Evolutionary conservation across 805 yeast species (phyloP), one percentile per base, ranked within the genome.

Genomic region (Starmerella tilneyi): DNA sequence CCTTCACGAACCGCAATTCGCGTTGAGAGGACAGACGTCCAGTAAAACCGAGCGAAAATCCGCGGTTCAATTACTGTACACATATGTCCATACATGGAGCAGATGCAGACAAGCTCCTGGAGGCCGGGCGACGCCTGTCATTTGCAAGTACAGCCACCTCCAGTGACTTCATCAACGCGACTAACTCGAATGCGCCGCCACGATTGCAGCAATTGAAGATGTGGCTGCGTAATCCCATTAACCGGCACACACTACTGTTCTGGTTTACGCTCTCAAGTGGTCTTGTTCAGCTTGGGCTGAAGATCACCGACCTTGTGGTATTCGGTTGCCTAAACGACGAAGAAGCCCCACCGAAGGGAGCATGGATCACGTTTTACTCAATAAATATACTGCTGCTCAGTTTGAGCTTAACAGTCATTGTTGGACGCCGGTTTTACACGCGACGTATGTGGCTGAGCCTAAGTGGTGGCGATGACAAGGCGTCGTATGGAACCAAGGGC

Each of bases 291-390:
- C 28, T 52, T n/a, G 49, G 42, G 26, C 16, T 52, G 21, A 52
- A 52, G 33, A 41, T 52, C 16, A 48, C 43, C 1, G 31, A 47
- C 15, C 42, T 50, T 7, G 35, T 46, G 24, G 29, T 52, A n/a
- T 48, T 47, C 23, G 47, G 50, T 32, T 34, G 34, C 20, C 40
- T 47, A 8, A 26, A 29, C 16, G 38, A 36, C 16, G 9, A 21
- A 15, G 47, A 46, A 19, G 19, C 44, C 11, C 49, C 49, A 21
- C 32, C 41, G 2, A 44, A 26, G 16, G 33, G 40, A 1, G 38
- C 48, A 2, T 51, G 54, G 56, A 46, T 44, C n/a, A 52, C 44
- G 6, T 46, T 52, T 33, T 39, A 41, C 13, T 31, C 42, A n/a
- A 51, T 52, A 15, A 46, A 51, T 31, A 28, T 51, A 5, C 35